Base-by-base conservation (phyloP, 371 early-diverging fungal species). In the Mortierella sp. region DNA sequence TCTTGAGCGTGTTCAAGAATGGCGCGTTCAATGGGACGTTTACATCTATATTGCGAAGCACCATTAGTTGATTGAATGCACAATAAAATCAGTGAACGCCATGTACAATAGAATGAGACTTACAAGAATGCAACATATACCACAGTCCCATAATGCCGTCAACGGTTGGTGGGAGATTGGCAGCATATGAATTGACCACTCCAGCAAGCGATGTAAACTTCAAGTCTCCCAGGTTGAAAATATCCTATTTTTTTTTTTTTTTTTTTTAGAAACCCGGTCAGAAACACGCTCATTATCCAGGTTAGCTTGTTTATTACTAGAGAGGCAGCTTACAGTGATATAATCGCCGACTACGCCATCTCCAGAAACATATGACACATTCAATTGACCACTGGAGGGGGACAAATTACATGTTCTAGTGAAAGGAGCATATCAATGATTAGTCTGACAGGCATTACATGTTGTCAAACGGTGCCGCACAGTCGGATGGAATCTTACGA, bases 101-200 rank as follows among this genome's bases (percentile, higher is more conserved):
- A 59, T 10, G n/a, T 37, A 28, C 32, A 32, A 35, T 32, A 59
- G 59, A 16, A 26, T 20, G 59, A 60, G 52, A 68, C 22, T 35
- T 24, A 26, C 52, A 61, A 49, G 43, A 28, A 49, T 55, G 37
- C 30, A 61, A 32, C 59, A 60, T 18, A 12, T 68, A 80, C 80
- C 80, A 80, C 32, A 81, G 73, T 4, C 77, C 83, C 67, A 76
- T 76, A 49, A 81, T 75, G 14, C 83, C 83, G n/a, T 81, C 77
- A 20, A 81, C 67, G 8, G n/a, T 59, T n/a, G 61, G 9, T 1
- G 75, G 80, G 1, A 80, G 62, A 8, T 39, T 11, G 1, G 80
- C 67, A 2, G 20, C 40, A 57, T 75, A 64, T 8, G 5, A 35
- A 22, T 52, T 65, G 14, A 75, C 80, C 28, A 71, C 30, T 14